phyloP scores from a whole-genome alignment of 495 filamentous ascomycete genomes.

The Aspergillus panamensis region DNA sequence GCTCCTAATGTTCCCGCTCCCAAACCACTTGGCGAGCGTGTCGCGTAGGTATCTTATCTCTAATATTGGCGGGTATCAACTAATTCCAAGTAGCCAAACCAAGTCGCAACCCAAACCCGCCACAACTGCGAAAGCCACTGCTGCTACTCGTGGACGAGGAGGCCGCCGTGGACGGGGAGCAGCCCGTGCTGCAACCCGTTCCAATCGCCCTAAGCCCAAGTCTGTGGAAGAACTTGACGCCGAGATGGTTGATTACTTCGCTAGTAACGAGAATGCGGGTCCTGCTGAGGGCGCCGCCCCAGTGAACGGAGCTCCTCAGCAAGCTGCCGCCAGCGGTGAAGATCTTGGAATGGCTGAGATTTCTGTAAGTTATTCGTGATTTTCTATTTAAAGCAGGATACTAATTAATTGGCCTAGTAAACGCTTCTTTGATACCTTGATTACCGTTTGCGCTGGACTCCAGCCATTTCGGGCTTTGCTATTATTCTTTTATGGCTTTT shows the following conservation, averaged over 20 bases:
- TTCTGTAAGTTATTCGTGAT: conserved; percentile 30
- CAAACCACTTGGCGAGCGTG: conserved; percentile 81
- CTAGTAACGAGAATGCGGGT: conserved; percentile 36
- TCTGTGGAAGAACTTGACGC: conserved; percentile 87
- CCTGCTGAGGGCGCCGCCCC: conserved; percentile 42
- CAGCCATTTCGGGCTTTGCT: conserved; percentile 3
- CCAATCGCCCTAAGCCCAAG: conserved; percentile 73
- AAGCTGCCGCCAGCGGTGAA: conserved; percentile 33
- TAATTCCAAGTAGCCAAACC: conserved; percentile 45
- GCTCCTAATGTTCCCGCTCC: conserved; percentile 60
- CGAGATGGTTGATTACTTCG: conserved; percentile 91
- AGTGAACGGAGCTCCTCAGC: conserved; percentile 37
- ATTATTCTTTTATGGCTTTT: conserved; percentile 4
- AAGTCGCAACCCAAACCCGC: conserved; percentile 84
- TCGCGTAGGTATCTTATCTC: conserved; percentile 54
- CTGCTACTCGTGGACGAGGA: conserved; percentile 42
- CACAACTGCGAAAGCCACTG: conserved; percentile 60
- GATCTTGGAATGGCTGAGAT: conserved; percentile 56
- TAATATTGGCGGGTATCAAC: background rate
- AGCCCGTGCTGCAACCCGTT: conserved; percentile 48
- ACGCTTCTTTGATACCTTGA: conserved; percentile 13
- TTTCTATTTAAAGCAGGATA: background rate
- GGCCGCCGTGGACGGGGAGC: conserved; percentile 51
- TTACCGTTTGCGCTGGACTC: background rate
- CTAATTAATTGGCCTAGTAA: conserved; percentile 24